phyloP scores from a whole-genome alignment of 495 filamentous ascomycete genomes.

The Chaetomidium leptoderma region DNA sequence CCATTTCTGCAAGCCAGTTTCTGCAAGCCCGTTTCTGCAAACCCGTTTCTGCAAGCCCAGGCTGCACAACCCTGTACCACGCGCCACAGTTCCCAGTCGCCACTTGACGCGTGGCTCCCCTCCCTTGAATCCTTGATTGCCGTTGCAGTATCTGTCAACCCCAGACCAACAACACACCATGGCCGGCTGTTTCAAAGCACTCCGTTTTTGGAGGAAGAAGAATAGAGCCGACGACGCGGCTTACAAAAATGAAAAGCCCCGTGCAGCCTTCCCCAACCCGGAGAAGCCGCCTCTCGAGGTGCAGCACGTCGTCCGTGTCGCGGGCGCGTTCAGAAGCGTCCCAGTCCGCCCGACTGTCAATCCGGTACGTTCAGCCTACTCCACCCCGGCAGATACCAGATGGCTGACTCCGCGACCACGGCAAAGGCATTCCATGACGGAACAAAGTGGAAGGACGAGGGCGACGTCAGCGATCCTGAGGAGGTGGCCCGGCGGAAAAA shows the following conservation, averaged over 20 bases:
- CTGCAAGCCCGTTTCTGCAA: no score
- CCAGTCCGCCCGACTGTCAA: constrained; percentile 12
- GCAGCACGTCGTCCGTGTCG: background rate
- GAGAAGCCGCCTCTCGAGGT: constrained; percentile 12
- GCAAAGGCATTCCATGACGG: background rate
- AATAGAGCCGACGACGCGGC: background rate
- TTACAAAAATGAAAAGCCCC: background rate
- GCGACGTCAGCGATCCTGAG: constrained; percentile 10
- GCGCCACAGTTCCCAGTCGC: no score
- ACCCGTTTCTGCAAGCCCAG: no score
- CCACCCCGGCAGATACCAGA: constrained; percentile 11
- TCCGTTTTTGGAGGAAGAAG: constrained; percentile 13
- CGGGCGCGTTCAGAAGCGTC: background rate
- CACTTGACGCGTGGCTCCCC: no score
- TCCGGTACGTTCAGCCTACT: constrained; percentile 21
- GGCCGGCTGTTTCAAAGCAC: background rate
- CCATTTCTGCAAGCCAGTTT: no score
- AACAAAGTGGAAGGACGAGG: constrained; percentile 13
- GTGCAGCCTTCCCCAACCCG: background rate
- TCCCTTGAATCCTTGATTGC: no score
- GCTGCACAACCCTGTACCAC: no score
- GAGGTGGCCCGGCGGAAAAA: constrained; percentile 12
- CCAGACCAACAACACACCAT: background rate
- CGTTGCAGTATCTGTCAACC: background rate
- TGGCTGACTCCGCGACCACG: constrained; percentile 13